Base-by-base conservation (phyloP, 768 basidiomycete genomes). In the Hypholoma fasciculare region DNA sequence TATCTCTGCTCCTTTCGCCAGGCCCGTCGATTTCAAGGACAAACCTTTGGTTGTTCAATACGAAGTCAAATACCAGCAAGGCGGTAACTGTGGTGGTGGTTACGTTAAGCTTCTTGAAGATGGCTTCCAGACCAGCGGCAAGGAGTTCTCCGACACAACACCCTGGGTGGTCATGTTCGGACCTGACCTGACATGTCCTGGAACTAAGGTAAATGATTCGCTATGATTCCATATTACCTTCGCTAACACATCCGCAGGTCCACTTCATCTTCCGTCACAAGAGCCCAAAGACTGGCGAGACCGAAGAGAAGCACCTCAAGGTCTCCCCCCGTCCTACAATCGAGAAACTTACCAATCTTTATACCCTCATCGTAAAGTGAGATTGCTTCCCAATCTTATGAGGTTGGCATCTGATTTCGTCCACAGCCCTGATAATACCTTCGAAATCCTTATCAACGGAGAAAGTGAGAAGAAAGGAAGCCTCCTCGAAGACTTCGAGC, bases 201-300 rank as follows among this genome's bases (percentile, higher is more conserved):
- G 92, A 39, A 93, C 89, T 62, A 94, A 94, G 88, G 92, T 90
- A 62, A 27, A 50, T 16, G 48, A 7, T 14, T 14, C 13, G 27
- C 23, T 23, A 11, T 27, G 12, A 49, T 1, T 7, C 3, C 4
- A 27, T 27, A n/a, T 23, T 34, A 1, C 30, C 6, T 34, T 34
- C 30, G 6, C 30, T 49, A 7, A 49, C 34, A 26, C 19, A 14
- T 59, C 49, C 9, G 36, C 69, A 96, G 92, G 80, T 98, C 51
- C 97, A 99, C 82, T 98, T 99, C 77, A 99, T 99, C 78, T 96
- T 99, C 93, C 92, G 95, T 67, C 91, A 98, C 82, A 87, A 89
- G 79, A 96, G 86, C 80, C 96, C 97, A 37, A 82, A 90, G 67
- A 93, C 90, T 46, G 93, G 93, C 65, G 94, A 94, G 68, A 85